phyloP scores from a whole-genome alignment of 2,329 filamentous ascomycete genomes.

The Chaetomiaceae sp. region DNA sequence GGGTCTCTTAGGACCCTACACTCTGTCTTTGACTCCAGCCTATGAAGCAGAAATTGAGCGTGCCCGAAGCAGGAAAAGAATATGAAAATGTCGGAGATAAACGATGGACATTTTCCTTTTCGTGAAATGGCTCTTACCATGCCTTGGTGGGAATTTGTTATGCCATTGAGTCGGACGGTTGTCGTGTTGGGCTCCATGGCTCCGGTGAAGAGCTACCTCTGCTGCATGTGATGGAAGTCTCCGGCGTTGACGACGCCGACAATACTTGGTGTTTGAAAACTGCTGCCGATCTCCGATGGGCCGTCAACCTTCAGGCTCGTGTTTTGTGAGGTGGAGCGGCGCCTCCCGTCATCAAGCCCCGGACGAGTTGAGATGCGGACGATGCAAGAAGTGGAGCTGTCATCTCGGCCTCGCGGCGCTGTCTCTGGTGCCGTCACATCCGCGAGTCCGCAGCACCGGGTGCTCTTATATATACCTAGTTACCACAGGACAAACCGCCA shows the following conservation, averaged over 20 bases:
- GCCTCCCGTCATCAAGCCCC: not conserved
- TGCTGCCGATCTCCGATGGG: no score
- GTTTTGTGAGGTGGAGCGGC: not conserved
- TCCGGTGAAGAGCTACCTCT: not conserved
- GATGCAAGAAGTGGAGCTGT: not conserved
- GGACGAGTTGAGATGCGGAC: not conserved
- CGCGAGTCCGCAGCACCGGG: no score
- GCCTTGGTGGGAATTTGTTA: not conserved
- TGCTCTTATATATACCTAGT: no score
- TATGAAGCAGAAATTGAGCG: no score
- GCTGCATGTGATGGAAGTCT: not conserved
- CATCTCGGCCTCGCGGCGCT: not conserved
- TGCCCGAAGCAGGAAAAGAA: no score
- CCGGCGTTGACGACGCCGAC: no score
- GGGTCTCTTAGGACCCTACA: no score
- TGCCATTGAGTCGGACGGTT: not conserved
- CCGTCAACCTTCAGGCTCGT: not conserved
- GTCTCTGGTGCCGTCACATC: not conserved
- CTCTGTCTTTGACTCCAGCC: no score
- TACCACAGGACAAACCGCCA: not conserved
- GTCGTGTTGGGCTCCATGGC: constrained; percentile 12
- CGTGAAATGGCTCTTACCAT: constrained; percentile 6
- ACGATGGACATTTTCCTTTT: no score
- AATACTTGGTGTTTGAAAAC: no score
- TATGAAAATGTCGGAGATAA: no score